Percentiles rank a stretch among this genome's conserved stretches.
These are phyloP conservation scores for Diaporthe humulicola DNA, from an alignment of 2,329 filamentous ascomycete species.

Conservation along the genomic window DNA sequence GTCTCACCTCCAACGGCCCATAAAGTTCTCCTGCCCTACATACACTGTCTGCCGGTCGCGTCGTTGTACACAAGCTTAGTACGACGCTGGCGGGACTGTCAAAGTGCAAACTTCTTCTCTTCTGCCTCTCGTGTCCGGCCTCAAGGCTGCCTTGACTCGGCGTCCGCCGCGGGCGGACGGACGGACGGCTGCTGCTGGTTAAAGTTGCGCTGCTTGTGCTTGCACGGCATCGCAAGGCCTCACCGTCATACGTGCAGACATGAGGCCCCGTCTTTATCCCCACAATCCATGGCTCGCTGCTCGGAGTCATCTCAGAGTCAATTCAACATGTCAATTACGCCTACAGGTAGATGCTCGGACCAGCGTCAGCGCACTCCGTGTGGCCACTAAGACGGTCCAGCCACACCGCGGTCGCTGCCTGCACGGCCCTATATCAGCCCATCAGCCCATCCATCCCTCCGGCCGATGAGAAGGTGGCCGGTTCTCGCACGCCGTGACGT, in stretches of 20 bases:
- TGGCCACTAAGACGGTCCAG: background rate
- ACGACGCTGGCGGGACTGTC: background rate
- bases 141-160: background rate
- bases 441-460: background rate
- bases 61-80: background rate
- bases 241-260: background rate
- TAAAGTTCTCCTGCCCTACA: background rate
- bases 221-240: background rate
- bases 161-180: background rate
- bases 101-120: background rate
- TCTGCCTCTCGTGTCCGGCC: background rate
- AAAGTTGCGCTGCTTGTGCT: background rate
- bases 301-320: background rate
- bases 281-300: background rate
- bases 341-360: background rate
- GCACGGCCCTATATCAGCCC: background rate
- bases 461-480: constrained; percentile 1
- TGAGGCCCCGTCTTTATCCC: background rate
- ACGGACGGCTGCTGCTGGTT: background rate
- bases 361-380: background rate
- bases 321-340: background rate
- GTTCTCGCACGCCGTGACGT: background rate
- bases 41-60: no score
- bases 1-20: background rate
- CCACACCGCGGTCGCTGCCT: background rate